Conservation (phyloP, 371 early-diverging fungal species). For the Conidiobolus incongruus region DNA sequence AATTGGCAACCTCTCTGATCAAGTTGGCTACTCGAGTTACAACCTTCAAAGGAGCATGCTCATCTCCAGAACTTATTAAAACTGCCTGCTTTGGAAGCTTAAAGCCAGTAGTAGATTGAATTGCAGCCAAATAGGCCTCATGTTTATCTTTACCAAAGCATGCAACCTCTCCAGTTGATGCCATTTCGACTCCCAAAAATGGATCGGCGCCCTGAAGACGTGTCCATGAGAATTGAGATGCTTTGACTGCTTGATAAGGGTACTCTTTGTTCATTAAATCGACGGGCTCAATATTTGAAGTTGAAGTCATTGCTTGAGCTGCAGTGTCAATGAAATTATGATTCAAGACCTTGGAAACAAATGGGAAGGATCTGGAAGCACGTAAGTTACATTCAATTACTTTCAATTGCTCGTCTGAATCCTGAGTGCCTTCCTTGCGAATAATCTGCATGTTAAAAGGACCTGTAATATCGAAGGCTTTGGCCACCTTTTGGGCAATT, state of each 20-base stretch:
- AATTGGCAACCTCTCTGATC: not conserved
- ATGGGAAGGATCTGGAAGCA: slow-evolving; percentile 87
- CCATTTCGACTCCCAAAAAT: slow-evolving; percentile 93
- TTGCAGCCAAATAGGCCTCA: slow-evolving; percentile 85
- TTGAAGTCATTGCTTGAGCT: slow-evolving; percentile 65
- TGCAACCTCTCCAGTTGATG: slow-evolving; percentile 95
- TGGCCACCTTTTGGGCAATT: slow-evolving; percentile 73
- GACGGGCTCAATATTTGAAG: slow-evolving; percentile 31
- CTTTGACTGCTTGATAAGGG: slow-evolving; percentile 76
- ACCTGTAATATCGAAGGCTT: slow-evolving; percentile 83
- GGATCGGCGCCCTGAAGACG: slow-evolving; percentile 90
- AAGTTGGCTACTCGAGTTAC: not conserved
- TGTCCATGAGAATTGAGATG: slow-evolving; percentile 89
- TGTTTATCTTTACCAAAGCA: slow-evolving; percentile 88
- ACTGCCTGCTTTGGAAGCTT: slow-evolving; percentile 76
- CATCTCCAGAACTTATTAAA: slow-evolving; percentile 58
- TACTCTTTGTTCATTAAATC: slow-evolving; percentile 13
- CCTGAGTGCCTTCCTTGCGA: slow-evolving; percentile 49
- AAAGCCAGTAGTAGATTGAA: slow-evolving; percentile 69
- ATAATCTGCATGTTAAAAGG: slow-evolving; percentile 96
- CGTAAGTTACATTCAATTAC: slow-evolving; percentile 94
- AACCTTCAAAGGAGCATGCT: not conserved
- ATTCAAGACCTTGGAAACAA: slow-evolving; percentile 80
- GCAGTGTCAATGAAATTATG: slow-evolving; percentile 85
- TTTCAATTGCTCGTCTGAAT: slow-evolving; percentile 44